Base-by-base conservation (phyloP, 305 asterid genomes). In the Nicotiana rustica region DNA sequence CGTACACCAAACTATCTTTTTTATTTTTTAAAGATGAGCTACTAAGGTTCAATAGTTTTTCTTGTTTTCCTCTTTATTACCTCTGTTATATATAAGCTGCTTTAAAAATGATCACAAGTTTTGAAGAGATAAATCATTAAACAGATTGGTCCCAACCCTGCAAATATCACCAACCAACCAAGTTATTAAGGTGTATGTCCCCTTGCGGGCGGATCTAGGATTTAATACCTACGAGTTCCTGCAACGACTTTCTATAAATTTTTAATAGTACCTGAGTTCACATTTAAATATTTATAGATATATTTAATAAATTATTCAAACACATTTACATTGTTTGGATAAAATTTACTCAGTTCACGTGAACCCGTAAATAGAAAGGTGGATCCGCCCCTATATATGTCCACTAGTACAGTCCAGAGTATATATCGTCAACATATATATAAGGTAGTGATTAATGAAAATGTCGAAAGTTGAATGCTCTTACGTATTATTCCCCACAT, bases 71-170 rank as follows among this genome's bases (percentile, higher is more conserved):
- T 1, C 14, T 36, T 18, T 44, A 4, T 69, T n/a, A 33, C 35
- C 35, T 33, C 35, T 33, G 35, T 33, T 17, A 69, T 41, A 70
- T 44, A 19, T 10, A 44, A 57, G 21, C 17, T 71, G 12, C n/a
- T 71, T 44, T 47, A 47, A 14, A 49, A 73, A 73, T 1, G 25
- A 49, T 73, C 14, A 73, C 15, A 47, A 38, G 7, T 49, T 73
- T 75, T 52, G 65, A 75, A 75, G 65, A 75, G 55, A 15, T 25
- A 52, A 7, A 29, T 14, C 65, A 52, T 75, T 75, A 29, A 75
- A 49, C 19, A 52, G 41, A 75, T 49, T 75, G 80, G 80, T 75
- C 80, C 80, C 80, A 29, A 49, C 55, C 47, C 65, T 75, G 80
- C 47, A 75, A 73, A 73, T 19, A 21, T 47, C 79, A 52, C 65